Percentiles rank a stretch among this genome's conserved stretches.
phyloP scores from a whole-genome alignment of 495 filamentous ascomycete genomes.

The Baudoinia panamericana region DNA sequence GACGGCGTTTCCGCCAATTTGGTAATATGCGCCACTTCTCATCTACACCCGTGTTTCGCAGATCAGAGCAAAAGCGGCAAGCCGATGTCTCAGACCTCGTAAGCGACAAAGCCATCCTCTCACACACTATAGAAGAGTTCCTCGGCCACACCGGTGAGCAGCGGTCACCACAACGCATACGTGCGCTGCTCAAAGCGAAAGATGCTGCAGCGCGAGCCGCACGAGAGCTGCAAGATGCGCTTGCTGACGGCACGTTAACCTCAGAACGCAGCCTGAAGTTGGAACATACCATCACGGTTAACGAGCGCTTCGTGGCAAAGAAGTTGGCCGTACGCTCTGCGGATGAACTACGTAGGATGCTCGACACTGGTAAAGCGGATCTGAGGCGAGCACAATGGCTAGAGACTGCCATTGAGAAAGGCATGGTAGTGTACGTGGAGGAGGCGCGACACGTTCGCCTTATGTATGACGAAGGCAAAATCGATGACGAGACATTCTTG shows the following conservation, averaged over 20 bases:
- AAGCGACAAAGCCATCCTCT: neutral
- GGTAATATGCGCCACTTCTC: too few species aligned
- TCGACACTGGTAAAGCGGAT: constrained; percentile 13
- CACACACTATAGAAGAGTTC: constrained; percentile 6
- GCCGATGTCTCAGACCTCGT: neutral
- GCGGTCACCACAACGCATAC: neutral
- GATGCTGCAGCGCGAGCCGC: neutral
- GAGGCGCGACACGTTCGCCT: neutral
- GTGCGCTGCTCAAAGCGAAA: constrained; percentile 1
- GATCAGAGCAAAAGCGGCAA: constrained; percentile 1
- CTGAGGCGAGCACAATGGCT: constrained; percentile 9
- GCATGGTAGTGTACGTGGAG: constrained; percentile 2
- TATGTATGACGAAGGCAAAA: constrained; percentile 1
- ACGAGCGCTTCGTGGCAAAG: constrained; percentile 7
- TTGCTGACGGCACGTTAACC: constrained; percentile 8
- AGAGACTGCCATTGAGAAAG: constrained; percentile 11
- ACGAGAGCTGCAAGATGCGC: neutral
- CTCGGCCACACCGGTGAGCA: constrained; percentile 4
- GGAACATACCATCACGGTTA: constrained; percentile 1
- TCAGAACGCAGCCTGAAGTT: neutral
- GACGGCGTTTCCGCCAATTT: neutral
- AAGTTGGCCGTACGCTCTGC: constrained; percentile 9
- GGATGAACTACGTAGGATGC: constrained; percentile 6
- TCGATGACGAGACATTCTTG: neutral
- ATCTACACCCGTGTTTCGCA: too few species aligned